Base-by-base conservation (phyloP, 768 basidiomycete species). In the Tricholoma hemisulphureum region DNA sequence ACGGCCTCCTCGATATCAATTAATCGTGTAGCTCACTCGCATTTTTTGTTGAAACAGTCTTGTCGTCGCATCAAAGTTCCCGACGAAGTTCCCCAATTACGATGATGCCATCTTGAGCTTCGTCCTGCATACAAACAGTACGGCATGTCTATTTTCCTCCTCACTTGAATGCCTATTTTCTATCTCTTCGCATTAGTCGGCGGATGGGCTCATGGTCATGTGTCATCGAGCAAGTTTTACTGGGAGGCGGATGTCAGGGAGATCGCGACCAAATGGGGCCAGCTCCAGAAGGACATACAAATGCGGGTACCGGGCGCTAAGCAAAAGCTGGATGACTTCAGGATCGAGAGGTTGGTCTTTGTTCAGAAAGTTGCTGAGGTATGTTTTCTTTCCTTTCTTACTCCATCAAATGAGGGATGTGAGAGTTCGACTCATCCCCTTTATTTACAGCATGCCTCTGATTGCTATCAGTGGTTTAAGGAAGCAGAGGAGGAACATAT, bases 61-160 rank as follows among this genome's bases (percentile, higher is more conserved):
- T 24, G 65, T 73, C 6, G 64, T 60, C 7, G 58, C 52, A n/a
- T 61, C 56, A n/a, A 67, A 61, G 11, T 72, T 71, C 58, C 46
- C 48, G 7, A 56, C n/a, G 0, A 24, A 35, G 8, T 77, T 67
- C 56, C 73, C 74, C 1, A 58, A 64, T 18, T 58, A 65, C n/a
- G 67, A 74, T 14, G 28, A 31, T 8, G 54, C 55, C 4, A 58
- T 75, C 18, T 55, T 75, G 9, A 63, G 70, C 6, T 59, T 75
- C 18, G 56, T 73, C 20, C 70, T 67, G 4, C 62, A 70, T 55
- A 76, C 73, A 1, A 64, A 73, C 29, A 55, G 75, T 76, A 51
- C 32, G 60, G 50, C 34, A 20, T 23, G 31, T 39, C 31, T 8
- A 34, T 37, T 37, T 26, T 7, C 24, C 31, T 6, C 24, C 8